A percentile compares a stretch with the other conserved stretches of the same genome.
Conservation (phyloP, 495 filamentous ascomycete species). For the Aspergillus incahuasiensis region DNA sequence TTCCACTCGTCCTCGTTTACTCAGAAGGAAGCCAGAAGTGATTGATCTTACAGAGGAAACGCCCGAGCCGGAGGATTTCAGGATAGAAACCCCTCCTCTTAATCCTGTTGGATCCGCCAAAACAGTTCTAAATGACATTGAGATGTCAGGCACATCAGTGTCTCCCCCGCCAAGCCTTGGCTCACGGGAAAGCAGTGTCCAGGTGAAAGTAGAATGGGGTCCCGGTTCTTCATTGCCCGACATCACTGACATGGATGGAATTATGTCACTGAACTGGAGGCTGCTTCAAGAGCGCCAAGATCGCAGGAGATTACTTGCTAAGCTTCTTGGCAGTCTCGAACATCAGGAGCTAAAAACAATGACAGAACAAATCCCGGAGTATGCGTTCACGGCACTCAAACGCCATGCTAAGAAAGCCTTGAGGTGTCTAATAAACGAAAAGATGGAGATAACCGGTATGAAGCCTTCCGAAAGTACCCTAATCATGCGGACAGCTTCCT, state of each 20-base stretch:
- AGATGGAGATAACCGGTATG: conserved; percentile 10
- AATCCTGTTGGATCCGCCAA: conserved; percentile 19
- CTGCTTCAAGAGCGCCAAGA: conserved; percentile 28
- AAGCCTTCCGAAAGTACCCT: conserved; percentile 9
- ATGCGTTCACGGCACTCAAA: conserved; percentile 2
- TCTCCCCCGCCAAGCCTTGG: conserved; percentile 18
- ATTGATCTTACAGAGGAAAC: conserved; percentile 33
- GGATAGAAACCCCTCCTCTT: conserved; percentile 25
- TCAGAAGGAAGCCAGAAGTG: conserved; percentile 3
- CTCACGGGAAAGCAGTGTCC: not conserved
- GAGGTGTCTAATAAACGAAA: conserved; percentile 6
- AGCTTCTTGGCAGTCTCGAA: conserved; percentile 16
- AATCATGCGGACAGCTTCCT: conserved; percentile 29
- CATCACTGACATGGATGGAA: conserved; percentile 22
- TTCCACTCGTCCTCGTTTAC: not conserved
- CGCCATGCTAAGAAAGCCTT: conserved; percentile 8
- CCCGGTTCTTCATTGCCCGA: conserved; percentile 18
- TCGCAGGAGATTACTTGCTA: conserved; percentile 30
- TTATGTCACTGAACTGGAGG: conserved; percentile 17
- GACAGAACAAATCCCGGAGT: conserved; percentile 12
- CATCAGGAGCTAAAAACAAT: conserved; percentile 14
- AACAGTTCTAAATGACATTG: not conserved
- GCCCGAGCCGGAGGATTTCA: conserved; percentile 20
- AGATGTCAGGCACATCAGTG: conserved; percentile 5
- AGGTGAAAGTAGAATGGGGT: not conserved